Evolutionary conservation across 495 filamentous ascomycete species (phyloP).

Genomic region (Lepidopterella palustris): DNA sequence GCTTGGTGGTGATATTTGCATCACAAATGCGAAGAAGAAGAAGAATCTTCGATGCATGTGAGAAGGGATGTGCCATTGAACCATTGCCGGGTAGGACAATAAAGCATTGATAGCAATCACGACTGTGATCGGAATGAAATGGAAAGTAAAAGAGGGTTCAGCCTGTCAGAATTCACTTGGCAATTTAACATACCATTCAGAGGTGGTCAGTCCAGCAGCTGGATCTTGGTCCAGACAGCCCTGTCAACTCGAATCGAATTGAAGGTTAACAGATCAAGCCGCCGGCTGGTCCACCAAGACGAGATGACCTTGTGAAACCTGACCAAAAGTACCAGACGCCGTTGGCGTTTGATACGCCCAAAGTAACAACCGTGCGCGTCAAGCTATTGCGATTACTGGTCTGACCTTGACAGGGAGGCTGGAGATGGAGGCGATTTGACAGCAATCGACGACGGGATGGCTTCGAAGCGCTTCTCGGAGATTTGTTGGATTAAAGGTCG

Average conservation of each 20-base stretch:
- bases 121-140: not conserved
- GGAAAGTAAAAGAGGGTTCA: not conserved
- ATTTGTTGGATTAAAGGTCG: constrained; percentile 18
- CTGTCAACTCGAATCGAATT: constrained; percentile 1
- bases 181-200: constrained; percentile 1
- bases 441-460: not conserved
- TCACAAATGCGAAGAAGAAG: not conserved
- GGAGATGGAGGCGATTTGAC: constrained; percentile 9
- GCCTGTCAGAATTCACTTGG: not conserved
- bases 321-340: constrained; percentile 13
- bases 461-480: constrained; percentile 18
- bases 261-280: not conserved
- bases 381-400: constrained; percentile 15
- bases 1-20: not conserved
- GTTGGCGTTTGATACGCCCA: constrained; percentile 15
- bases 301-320: constrained; percentile 24
- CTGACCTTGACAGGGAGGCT: constrained; percentile 10
- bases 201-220: not conserved
- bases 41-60: not conserved
- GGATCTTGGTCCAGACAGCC: not conserved
- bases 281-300: not conserved
- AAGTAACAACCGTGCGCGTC: constrained; percentile 14
- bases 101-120: not conserved
- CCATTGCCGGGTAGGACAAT: not conserved
- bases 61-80: not conserved